phyloP scores from a whole-genome alignment of 192 early-diverging fungal genomes.

The Phycomyces nitens region DNA sequence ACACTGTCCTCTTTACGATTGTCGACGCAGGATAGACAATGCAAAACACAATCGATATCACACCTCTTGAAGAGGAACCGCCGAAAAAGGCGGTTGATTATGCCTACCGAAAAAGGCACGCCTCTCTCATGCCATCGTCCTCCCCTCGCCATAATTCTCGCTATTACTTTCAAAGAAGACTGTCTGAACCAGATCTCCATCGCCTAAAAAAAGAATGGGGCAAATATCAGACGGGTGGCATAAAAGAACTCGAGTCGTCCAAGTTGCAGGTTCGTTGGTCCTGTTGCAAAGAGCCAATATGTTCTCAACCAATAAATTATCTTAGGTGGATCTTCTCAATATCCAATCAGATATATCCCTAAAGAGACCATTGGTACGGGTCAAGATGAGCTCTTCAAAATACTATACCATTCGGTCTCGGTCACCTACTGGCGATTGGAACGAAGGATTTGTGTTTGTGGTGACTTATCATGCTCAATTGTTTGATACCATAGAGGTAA shows the following conservation, averaged over 20 bases:
- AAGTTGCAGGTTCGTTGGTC: conserved; percentile 24
- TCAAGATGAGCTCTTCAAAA: conserved; percentile 24
- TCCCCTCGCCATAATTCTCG: not conserved
- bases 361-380: conserved; percentile 17
- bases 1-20: not conserved
- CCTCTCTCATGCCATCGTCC: not conserved
- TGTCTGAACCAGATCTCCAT: conserved; percentile 25
- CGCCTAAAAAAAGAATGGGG: conserved; percentile 20
- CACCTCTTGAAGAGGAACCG: not conserved
- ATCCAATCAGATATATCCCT: conserved; percentile 10
- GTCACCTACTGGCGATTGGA: conserved; percentile 59
- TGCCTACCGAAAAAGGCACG: not conserved
- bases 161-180: conserved; percentile 2
- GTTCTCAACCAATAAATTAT: no score
- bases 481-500: conserved; percentile 62
- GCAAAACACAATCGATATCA: not conserved
- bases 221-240: conserved; percentile 3
- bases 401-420: conserved; percentile 41
- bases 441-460: conserved; percentile 67
- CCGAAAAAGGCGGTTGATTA: not conserved
- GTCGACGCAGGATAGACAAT: not conserved
- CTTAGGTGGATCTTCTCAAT: conserved; percentile 31
- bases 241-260: not conserved
- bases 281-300: no score
- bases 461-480: conserved; percentile 74